These are phyloP conservation scores for Penicillium crystallinum DNA, from an alignment of 495 filamentous ascomycete species.

Conservation along the genomic window DNA sequence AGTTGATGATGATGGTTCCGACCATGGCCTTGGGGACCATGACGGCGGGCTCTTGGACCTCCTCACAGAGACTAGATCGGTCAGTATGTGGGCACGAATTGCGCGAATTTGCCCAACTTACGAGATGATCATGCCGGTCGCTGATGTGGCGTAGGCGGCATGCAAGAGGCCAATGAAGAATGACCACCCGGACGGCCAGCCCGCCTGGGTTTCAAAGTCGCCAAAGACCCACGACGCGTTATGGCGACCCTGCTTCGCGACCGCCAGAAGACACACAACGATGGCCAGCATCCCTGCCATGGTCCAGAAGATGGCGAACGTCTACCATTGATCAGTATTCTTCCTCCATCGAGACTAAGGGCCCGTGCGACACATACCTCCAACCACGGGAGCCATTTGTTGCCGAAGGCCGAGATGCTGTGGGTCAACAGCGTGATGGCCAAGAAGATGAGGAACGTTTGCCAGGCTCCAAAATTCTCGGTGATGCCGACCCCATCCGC, in stretches of 20 bases:
- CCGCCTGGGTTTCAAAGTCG: slow-evolving; percentile 47
- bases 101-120: too few species aligned
- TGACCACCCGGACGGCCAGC: slow-evolving; percentile 54
- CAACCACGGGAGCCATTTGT: slow-evolving; percentile 34
- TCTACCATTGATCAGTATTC: slow-evolving; percentile 46
- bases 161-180: slow-evolving; percentile 55
- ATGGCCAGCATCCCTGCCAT: slow-evolving; percentile 50
- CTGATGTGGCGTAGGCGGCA: slow-evolving; percentile 50
- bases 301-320: slow-evolving; percentile 59
- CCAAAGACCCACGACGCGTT: slow-evolving; percentile 52
- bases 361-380: slow-evolving; percentile 35
- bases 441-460: slow-evolving; percentile 56
- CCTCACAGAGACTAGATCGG: slow-evolving; percentile 46
- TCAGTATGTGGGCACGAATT: too few species aligned
- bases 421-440: slow-evolving; percentile 47
- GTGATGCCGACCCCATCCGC: slow-evolving; percentile 29
- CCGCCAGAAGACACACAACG: slow-evolving; percentile 46
- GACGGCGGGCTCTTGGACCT: slow-evolving; percentile 57
- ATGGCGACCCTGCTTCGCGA: slow-evolving; percentile 43
- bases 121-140: slow-evolving; percentile 42
- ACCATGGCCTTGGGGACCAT: slow-evolving; percentile 66
- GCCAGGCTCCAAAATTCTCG: slow-evolving; percentile 24
- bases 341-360: slow-evolving; percentile 26
- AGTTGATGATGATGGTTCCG: slow-evolving; percentile 57
- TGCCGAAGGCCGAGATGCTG: slow-evolving; percentile 22